phyloP scores from a whole-genome alignment of 345 rosid genomes.

The Rhodamnia rubescens region DNA sequence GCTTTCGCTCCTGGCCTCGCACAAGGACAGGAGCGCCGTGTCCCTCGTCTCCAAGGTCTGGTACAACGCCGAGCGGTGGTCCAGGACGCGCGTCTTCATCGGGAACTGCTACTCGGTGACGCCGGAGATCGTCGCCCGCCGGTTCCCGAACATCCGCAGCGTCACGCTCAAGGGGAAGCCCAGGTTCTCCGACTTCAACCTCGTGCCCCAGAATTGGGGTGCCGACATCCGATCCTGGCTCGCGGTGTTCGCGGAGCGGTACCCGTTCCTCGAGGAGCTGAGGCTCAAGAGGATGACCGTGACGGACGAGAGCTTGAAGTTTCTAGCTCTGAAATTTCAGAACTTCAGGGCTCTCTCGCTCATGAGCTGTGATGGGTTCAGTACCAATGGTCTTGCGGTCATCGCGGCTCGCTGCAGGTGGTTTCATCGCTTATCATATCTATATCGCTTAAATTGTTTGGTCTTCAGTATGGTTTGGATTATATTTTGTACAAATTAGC shows the following conservation, averaged over 20 bases:
- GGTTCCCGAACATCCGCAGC: slow-evolving; percentile 47
- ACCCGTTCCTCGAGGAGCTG: slow-evolving; percentile 49
- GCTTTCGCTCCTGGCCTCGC: slow-evolving; percentile 25
- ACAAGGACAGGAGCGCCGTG: slow-evolving; percentile 48
- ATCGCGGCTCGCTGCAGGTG: slow-evolving; percentile 61
- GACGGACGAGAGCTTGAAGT: slow-evolving; percentile 47
- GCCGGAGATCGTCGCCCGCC: slow-evolving; percentile 38
- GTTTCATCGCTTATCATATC: not conserved
- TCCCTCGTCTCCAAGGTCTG: slow-evolving; percentile 57
- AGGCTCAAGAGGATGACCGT: slow-evolving; percentile 64
- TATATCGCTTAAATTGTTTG: not conserved
- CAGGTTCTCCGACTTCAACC: slow-evolving; percentile 55
- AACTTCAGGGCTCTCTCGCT: slow-evolving; percentile 46
- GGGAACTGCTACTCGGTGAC: slow-evolving; percentile 72
- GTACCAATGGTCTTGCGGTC: slow-evolving; percentile 46
- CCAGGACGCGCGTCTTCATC: slow-evolving; percentile 45
- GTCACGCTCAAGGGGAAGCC: slow-evolving; percentile 67
- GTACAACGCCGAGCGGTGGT: slow-evolving; percentile 60
- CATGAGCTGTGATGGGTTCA: slow-evolving; percentile 60
- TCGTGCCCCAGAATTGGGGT: slow-evolving; percentile 64
- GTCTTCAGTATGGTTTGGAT: not conserved
- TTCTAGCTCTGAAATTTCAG: slow-evolving; percentile 33
- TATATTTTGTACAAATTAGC: not conserved
- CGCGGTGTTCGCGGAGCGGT: slow-evolving; percentile 33
- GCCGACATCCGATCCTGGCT: slow-evolving; percentile 57